phyloP scores from a whole-genome alignment of 805 yeast species.

The Pichia eremophila region DNA sequence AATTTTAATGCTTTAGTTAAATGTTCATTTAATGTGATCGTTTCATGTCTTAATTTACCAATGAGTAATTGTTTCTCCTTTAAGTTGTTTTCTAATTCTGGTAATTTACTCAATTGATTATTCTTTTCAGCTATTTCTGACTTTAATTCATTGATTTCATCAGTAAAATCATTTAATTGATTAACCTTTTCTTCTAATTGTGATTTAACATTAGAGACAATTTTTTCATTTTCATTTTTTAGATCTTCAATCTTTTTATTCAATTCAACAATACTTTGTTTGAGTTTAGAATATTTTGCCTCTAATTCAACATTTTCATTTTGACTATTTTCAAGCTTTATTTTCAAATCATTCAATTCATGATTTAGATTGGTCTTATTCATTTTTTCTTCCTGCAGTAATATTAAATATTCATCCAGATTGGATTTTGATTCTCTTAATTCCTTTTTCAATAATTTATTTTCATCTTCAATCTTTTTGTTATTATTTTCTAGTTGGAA shows the following conservation, averaged over 20 bases:
- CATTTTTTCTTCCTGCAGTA: conserved; percentile 32
- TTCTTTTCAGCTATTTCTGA: conserved; percentile 10
- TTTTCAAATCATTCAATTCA: conserved; percentile 29
- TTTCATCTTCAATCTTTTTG: conserved; percentile 31
- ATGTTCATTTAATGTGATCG: conserved; percentile 88
- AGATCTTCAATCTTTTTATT: conserved; percentile 14
- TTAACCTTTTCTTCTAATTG: conserved; percentile 14
- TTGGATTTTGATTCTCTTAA: conserved; percentile 27
- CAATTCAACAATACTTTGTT: conserved; percentile 18
- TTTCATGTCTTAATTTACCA: conserved; percentile 91
- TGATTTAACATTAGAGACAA: conserved; percentile 8
- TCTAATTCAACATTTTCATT: conserved; percentile 16
- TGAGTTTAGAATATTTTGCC: conserved; percentile 15
- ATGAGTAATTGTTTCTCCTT: conserved; percentile 68
- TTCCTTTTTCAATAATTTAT: conserved; percentile 32
- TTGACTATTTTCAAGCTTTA: conserved; percentile 14
- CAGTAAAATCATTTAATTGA: conserved; percentile 17
- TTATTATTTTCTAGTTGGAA: conserved; percentile 32
- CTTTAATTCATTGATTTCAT: conserved; percentile 8
- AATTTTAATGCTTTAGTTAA: conserved; percentile 84
- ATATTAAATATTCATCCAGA: conserved; percentile 27
- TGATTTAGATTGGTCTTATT: conserved; percentile 37
- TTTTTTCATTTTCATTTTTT: conserved; percentile 18
- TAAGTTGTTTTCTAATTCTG: conserved; percentile 41
- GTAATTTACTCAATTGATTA: conserved; percentile 17